Percentiles rank a stretch among this genome's conserved stretches.
These are phyloP conservation scores for Xylaria sp. DNA, from an alignment of 2,329 filamentous ascomycete genomes.

Conservation along the genomic window DNA sequence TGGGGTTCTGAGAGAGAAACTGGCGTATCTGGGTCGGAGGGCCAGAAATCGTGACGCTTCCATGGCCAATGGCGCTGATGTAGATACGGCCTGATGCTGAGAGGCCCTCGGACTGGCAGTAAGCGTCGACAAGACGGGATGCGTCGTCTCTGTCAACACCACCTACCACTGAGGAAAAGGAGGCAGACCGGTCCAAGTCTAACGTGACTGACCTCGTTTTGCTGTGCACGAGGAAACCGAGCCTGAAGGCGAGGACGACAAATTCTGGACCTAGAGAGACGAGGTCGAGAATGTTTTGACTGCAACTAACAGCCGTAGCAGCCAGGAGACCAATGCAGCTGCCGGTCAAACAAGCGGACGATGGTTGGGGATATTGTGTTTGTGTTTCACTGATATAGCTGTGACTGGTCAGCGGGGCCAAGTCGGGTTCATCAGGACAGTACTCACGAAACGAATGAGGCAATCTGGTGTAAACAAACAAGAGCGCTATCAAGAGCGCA, in stretches of 20 bases:
- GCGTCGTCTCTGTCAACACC: background rate
- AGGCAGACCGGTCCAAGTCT: background rate
- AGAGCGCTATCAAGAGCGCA: background rate
- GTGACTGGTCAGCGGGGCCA: background rate
- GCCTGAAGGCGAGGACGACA: constrained; percentile 34
- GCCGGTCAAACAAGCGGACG: background rate
- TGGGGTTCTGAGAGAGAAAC: background rate
- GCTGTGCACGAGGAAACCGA: background rate
- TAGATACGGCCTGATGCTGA: background rate
- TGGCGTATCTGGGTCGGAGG: background rate
- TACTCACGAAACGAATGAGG: background rate
- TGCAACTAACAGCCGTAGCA: constrained; percentile 33
- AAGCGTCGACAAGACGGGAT: background rate
- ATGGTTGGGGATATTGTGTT: background rate
- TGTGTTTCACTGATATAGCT: background rate
- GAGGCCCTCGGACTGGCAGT: background rate
- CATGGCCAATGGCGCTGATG: background rate
- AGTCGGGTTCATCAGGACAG: background rate
- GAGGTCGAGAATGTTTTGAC: constrained; percentile 27
- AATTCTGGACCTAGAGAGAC: constrained; percentile 33
- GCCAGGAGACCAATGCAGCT: constrained; percentile 35
- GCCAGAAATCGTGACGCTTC: background rate
- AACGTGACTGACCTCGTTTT: background rate
- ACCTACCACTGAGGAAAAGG: background rate
- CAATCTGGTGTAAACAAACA: background rate